Base-by-base conservation (phyloP, 2,329 filamentous ascomycete species). In the Mollisiaceae sp. region DNA sequence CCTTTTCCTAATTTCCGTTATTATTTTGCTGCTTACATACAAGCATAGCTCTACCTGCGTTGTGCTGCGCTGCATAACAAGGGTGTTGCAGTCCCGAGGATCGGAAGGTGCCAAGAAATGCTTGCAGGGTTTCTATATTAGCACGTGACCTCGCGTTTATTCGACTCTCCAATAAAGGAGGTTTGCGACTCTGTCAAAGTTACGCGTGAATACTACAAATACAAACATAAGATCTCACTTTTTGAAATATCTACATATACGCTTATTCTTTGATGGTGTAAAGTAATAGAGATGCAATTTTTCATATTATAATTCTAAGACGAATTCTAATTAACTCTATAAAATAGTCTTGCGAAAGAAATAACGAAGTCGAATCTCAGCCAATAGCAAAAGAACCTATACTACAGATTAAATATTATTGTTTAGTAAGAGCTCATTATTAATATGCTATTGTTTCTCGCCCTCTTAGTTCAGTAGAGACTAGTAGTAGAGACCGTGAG, bases 21-120 rank as follows among this genome's bases (percentile, higher is more conserved):
- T 43, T 61, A 59, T 65, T 65, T 64, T 56, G 39, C 35, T 63
- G 56, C 50, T 54, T 32, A 54, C 50, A 27, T 32, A 54, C 50
- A 27, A 35, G 50, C 50, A 54, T 54, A 54, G 50, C 50, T 54
- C 18, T 2, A 24, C 24, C 18, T 32, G 50, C 27, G 50, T 54
- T 54, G 24, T 11, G 50, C 32, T 35, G 27, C 3, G 50, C 24
- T 54, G 45, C 45, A 22, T n/a, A 4, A 12, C 45, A 22, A 50
- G 45, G 45, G 45, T 50, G n/a, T 6, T n/a, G n/a, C 45, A 9
- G 45, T 20, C 8, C 45, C 45, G 18, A n/a, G 45, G 45, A 50
- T 50, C 45, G 45, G 45, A 50, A 22, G n/a, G 24, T 50, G 45
- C 45, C 45, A 50, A 50, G 45, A 50, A 6, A 9, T 8, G n/a